phyloP scores from a whole-genome alignment of 1,284 basidiomycete genomes.

The Puccinia hordei region DNA sequence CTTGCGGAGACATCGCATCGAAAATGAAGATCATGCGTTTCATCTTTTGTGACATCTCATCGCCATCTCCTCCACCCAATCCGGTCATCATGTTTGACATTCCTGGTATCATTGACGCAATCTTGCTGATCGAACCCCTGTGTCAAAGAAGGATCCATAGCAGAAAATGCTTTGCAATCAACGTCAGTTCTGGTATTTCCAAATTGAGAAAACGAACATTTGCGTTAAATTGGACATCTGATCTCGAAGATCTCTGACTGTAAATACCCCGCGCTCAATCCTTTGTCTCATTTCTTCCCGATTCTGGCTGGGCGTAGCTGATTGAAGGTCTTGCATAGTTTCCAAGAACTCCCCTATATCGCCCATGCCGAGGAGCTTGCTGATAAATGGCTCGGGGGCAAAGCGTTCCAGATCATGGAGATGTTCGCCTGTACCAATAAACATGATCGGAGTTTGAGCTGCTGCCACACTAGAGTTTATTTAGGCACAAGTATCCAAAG shows the following conservation, averaged over 20 bases:
- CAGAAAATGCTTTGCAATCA: background rate
- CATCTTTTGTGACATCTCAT: conserved; percentile 78
- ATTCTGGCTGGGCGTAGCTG: conserved; percentile 81
- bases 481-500: background rate
- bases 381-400: conserved; percentile 94
- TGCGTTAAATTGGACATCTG: conserved; percentile 97
- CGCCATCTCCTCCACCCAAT: conserved; percentile 76
- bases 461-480: conserved; percentile 78
- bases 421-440: conserved; percentile 96
- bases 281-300: conserved; percentile 99
- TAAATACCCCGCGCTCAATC: conserved; percentile 92
- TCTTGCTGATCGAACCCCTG: conserved; percentile 95
- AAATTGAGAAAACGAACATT: conserved; percentile 68
- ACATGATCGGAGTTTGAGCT: conserved; percentile 97
- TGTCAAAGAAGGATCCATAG: background rate
- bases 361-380: conserved; percentile 90
- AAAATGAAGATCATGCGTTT: conserved; percentile 99
- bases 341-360: conserved; percentile 97
- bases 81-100: conserved; percentile 85
- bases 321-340: conserved; percentile 91
- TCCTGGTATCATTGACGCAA: conserved; percentile 98
- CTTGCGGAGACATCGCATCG: conserved; percentile 90
- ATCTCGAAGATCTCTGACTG: conserved; percentile 95
- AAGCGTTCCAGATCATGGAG: conserved; percentile 93
- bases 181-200: background rate